Base-by-base conservation (phyloP, 2,329 filamentous ascomycete genomes). In the Cladosporium sp. region DNA sequence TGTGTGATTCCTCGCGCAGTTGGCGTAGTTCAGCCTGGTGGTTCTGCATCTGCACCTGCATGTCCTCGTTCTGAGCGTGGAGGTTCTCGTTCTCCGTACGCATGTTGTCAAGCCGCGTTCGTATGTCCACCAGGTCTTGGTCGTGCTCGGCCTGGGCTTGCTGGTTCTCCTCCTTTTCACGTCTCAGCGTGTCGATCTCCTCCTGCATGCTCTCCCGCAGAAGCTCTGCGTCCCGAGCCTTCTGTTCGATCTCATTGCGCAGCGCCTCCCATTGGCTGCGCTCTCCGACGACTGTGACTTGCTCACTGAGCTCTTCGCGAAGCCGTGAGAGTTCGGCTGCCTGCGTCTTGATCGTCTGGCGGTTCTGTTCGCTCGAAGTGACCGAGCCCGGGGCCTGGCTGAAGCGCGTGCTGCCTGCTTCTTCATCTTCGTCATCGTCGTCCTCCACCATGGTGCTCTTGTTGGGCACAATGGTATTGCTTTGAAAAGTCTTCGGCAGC, bases 381-480 rank as follows among this genome's bases (percentile, higher is more conserved):
- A 58, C 55, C 38, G 48, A 50, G 33, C 56, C 49, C 11, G 40
- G 32, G 10, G 32, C 40, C 16, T 53, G 44, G 35, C 52, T 52
- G 33, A 52, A 44, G 5, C 49, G 49, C 10, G 35, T 45, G 45
- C 14, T 52, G 14, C 44, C 33, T n/a, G 43, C 49, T 42, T 43
- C 37, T 13, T 37, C 19, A 28, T 40, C 45, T 16, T 54, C 42
- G 10, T 75, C 73, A 61, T 95, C 90, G 59, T 95, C 91, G 66
- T 97, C 93, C 69, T 98, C 93, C 1, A 97, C 83, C 85, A 97
- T 91, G 0, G 88, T 96, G 64, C 92, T 95, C 73, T 97, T 98
- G 67, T 96, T 97, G 0, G 93, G 93, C 32, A 97, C 87, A 63
- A 97, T 95, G 0, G 90, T 97, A 66, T 95, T 97, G 66, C 87